Evolutionary conservation across 148 eudicot genomes (phyloP).

Genomic region (Gaultheria prostrata): DNA sequence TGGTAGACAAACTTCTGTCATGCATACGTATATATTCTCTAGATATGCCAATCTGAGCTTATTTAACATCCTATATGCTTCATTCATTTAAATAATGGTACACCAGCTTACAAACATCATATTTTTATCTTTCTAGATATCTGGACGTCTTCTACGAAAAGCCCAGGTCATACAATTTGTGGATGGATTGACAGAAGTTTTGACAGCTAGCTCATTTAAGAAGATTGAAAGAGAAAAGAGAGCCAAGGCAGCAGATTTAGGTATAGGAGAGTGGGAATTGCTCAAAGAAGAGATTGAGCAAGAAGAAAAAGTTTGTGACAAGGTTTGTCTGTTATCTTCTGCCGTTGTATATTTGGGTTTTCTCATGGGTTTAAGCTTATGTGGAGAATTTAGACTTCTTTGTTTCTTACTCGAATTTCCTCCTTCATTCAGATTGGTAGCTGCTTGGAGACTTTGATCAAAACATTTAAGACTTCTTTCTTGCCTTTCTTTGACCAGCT

Average conservation of each 20-base stretch:
- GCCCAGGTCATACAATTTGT: slow-evolving; percentile 36
- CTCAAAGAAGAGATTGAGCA: slow-evolving; percentile 49
- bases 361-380: background rate
- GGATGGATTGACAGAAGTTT: slow-evolving; percentile 36
- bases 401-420: background rate
- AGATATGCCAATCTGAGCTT: background rate
- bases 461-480: slow-evolving; percentile 44
- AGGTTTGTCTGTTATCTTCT: background rate
- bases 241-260: slow-evolving; percentile 44
- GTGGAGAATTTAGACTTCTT: background rate
- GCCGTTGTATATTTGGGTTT: background rate
- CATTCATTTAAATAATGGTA: background rate
- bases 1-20: background rate
- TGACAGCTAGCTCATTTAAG: slow-evolving; percentile 36
- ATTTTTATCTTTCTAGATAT: slow-evolving; percentile 20
- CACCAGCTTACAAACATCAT: background rate
- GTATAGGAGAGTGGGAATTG: slow-evolving; percentile 38
- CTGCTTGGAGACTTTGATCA: slow-evolving; percentile 45
- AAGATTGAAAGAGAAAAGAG: slow-evolving; percentile 39
- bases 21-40: background rate
- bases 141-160: slow-evolving; percentile 38
- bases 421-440: slow-evolving; percentile 36
- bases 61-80: background rate
- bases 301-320: slow-evolving; percentile 26
- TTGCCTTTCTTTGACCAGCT: slow-evolving; percentile 47